phyloP scores from a whole-genome alignment of 345 rosid genomes.

The Lepidium aucheri region DNA sequence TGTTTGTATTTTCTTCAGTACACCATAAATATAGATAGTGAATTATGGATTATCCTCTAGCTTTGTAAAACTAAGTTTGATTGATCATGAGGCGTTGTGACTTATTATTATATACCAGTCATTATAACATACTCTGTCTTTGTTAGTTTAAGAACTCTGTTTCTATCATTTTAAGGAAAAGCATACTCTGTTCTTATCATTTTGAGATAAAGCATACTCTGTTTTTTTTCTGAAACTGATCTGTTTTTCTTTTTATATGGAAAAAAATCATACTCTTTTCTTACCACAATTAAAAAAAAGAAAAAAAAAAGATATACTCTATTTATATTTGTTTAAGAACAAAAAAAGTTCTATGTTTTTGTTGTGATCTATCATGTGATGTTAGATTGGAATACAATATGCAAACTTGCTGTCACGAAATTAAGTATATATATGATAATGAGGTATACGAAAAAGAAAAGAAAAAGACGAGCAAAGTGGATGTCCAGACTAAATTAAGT shows the following conservation, averaged over 20 bases:
- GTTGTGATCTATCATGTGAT: neutral
- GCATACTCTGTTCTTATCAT: neutral
- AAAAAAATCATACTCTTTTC: no score
- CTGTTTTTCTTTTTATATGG: no score
- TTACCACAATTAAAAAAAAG: no score
- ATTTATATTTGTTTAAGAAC: no score
- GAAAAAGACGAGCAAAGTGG: neutral
- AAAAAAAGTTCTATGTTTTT: no score
- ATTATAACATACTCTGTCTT: neutral
- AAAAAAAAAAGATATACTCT: no score
- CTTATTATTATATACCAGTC: neutral
- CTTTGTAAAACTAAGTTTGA: neutral
- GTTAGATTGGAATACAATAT: neutral
- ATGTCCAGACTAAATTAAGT: neutral
- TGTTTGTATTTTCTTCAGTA: neutral
- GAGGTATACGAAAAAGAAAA: neutral
- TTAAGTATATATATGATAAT: neutral
- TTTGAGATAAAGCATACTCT: no score
- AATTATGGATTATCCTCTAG: neutral
- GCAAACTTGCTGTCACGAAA: neutral
- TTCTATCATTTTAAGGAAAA: neutral
- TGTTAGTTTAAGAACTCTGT: neutral
- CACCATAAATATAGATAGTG: neutral
- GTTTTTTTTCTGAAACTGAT: no score
- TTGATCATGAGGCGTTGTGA: neutral